Conservation (phyloP, 2,329 filamentous ascomycete species). For the Monosporascus sp. region DNA sequence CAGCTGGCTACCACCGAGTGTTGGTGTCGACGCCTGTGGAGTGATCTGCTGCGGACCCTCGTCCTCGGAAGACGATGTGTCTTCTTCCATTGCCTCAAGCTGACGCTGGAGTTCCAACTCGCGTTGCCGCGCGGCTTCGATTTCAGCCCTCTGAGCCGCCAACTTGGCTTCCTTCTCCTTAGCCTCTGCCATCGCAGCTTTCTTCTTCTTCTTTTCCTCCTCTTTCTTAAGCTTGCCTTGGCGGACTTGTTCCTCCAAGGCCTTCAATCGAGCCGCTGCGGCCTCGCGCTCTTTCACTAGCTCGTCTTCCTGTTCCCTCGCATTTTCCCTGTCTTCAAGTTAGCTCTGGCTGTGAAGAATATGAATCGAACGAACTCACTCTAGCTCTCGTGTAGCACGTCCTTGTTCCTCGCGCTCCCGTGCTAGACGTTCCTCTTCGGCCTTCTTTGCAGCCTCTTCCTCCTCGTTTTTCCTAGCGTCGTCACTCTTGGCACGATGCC, state of each 20-base stretch:
- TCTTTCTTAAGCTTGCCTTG: slow-evolving; percentile 94
- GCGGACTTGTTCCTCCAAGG: slow-evolving; percentile 88
- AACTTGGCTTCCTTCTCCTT: slow-evolving; percentile 85
- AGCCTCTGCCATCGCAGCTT: slow-evolving; percentile 78
- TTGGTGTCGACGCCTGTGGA: slow-evolving; percentile 55
- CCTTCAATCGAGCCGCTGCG: slow-evolving; percentile 75
- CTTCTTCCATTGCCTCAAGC: slow-evolving; percentile 68
- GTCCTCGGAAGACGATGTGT: slow-evolving; percentile 75
- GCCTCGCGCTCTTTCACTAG: slow-evolving; percentile 75
- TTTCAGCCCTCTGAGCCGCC: slow-evolving; percentile 80
- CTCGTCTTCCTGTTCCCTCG: slow-evolving; percentile 72
- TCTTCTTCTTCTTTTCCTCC: slow-evolving; percentile 89
- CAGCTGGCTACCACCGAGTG: slow-evolving; percentile 44
- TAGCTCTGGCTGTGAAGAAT: slow-evolving; percentile 7
- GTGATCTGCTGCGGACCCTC: slow-evolving; percentile 69
- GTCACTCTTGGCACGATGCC: slow-evolving; percentile 63
- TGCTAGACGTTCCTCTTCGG: slow-evolving; percentile 60
- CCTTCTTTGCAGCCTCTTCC: slow-evolving; percentile 51
- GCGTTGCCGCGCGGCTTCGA: slow-evolving; percentile 84
- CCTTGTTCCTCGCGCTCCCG: slow-evolving; percentile 74
- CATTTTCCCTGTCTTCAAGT: slow-evolving; percentile 56
- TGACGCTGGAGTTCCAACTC: slow-evolving; percentile 87
- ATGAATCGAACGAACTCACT: slow-evolving; percentile 57
- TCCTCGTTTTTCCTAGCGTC: slow-evolving; percentile 37
- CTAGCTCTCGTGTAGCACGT: slow-evolving; percentile 66